Evolutionary conservation across 768 basidiomycete genomes (phyloP), one percentile per base, ranked within the genome.

Genomic region (Suillus subalutaceus): DNA sequence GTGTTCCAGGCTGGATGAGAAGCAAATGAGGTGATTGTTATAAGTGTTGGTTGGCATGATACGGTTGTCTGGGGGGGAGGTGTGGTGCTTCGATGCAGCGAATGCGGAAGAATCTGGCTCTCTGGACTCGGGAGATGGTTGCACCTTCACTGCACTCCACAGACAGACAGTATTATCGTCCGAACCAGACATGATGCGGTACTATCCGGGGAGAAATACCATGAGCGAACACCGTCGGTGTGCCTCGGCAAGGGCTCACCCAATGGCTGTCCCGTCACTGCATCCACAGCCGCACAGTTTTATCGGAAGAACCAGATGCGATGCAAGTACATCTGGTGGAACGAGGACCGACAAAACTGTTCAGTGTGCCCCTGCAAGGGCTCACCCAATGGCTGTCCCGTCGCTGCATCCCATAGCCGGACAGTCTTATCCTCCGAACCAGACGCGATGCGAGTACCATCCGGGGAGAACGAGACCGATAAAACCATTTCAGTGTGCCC

Each of bases 141-240:
- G 43, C 43, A 3, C 0, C 18, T 43, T 43, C 7, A 43, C 16
- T 18, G 7, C 43, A 18, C 2, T 18, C 43, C 44, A 46, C 20
- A 46, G 1, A 6, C 44, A 20, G 6, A 43, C 20, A n/a, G 44
- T 46, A 0, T 10, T 8, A 46, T 46, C 44, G 3, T 4, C 3
- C 4, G 44, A 46, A 46, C 3, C 44, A 10, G 44, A 46, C 3
- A 8, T 18, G 8, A 20, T 46, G 44, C 20, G 4, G 44, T 46
- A 20, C 44, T 8, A 10, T n/a, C 44, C 1, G 53, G 60, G 4
- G 73, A 74, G 23, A 73, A n/a, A 72, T 20, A 66, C 61, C 4
- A 75, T 7, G 67, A 67, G 1, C 38, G 61, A 32, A 73, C 65
- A 8, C 2, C 18, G 5, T 60, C 56, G 20, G 15, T 65, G 37